Conservation (phyloP, 345 rosid genomes). For the Salix purpurea region DNA sequence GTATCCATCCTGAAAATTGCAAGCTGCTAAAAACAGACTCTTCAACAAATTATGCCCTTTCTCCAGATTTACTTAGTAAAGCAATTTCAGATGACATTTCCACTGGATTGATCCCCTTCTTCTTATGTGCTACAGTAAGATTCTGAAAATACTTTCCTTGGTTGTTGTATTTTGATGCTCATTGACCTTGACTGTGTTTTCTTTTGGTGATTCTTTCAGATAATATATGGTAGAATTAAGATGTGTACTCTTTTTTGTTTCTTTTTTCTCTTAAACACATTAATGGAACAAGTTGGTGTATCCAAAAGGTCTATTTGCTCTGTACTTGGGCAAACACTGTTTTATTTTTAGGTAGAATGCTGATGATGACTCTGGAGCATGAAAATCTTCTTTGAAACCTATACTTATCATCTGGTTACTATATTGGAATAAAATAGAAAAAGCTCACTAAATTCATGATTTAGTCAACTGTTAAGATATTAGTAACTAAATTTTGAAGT, state of each 20-base stretch:
- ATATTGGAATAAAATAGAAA: not conserved
- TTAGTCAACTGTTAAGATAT: too few species aligned
- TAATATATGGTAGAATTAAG: not conserved
- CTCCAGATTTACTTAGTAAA: slow-evolving; percentile 50
- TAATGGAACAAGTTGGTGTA: not conserved
- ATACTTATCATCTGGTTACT: not conserved
- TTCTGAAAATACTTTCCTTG: not conserved
- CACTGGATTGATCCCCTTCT: slow-evolving; percentile 71
- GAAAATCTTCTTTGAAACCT: not conserved
- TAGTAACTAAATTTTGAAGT: too few species aligned
- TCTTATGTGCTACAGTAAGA: slow-evolving; percentile 77
- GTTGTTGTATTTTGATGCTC: not conserved
- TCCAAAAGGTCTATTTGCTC: not conserved
- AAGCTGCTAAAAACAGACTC: slow-evolving; percentile 60
- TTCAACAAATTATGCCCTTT: slow-evolving; percentile 62
- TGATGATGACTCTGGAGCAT: not conserved
- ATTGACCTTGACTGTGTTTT: slow-evolving; percentile 4
- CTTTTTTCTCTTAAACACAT: not conserved
- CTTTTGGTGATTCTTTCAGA: not conserved
- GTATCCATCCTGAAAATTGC: slow-evolving; percentile 67
- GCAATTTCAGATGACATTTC: slow-evolving; percentile 64
- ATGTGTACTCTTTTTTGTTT: too few species aligned
- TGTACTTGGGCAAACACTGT: not conserved
- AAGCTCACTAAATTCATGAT: too few species aligned
- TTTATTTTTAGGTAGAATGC: too few species aligned